Percentiles rank a stretch among this genome's conserved stretches.
These are phyloP conservation scores for Ganoderma leucocontextum DNA, from an alignment of 1,284 basidiomycete species.

Conservation along the genomic window DNA sequence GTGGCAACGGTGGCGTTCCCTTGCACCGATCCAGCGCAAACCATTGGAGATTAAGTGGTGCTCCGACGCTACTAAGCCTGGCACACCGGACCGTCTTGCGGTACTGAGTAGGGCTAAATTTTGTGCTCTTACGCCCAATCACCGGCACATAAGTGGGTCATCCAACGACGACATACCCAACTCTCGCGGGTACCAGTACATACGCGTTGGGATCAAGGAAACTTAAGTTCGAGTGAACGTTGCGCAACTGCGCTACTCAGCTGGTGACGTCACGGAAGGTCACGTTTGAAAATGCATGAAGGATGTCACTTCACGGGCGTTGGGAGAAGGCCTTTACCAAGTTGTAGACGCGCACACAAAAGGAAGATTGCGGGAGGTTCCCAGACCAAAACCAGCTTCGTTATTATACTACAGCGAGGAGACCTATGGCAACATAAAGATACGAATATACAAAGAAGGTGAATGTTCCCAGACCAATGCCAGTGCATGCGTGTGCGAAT, in stretches of 20 bases:
- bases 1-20: not conserved
- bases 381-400: slow-evolving; percentile 40
- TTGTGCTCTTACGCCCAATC: not conserved
- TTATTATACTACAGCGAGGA: slow-evolving; percentile 36
- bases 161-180: not conserved
- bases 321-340: not conserved
- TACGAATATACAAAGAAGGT: slow-evolving; percentile 37
- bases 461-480: slow-evolving; percentile 24
- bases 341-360: not conserved
- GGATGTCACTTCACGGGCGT: not conserved
- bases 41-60: not conserved
- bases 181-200: not conserved
- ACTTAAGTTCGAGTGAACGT: not conserved
- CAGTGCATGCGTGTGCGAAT: slow-evolving; percentile 4
- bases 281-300: not conserved
- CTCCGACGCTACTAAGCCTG: slow-evolving; percentile 1
- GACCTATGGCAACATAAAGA: slow-evolving; percentile 33
- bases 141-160: not conserved
- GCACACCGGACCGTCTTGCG: not conserved
- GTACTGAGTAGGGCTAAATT: not conserved
- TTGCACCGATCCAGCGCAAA: not conserved
- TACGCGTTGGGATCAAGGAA: not conserved
- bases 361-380: slow-evolving; percentile 6
- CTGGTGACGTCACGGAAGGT: not conserved
- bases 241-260: not conserved